Evolutionary conservation across 2,329 filamentous ascomycete species (phyloP).

Genomic region (Aureobasidium sp.): DNA sequence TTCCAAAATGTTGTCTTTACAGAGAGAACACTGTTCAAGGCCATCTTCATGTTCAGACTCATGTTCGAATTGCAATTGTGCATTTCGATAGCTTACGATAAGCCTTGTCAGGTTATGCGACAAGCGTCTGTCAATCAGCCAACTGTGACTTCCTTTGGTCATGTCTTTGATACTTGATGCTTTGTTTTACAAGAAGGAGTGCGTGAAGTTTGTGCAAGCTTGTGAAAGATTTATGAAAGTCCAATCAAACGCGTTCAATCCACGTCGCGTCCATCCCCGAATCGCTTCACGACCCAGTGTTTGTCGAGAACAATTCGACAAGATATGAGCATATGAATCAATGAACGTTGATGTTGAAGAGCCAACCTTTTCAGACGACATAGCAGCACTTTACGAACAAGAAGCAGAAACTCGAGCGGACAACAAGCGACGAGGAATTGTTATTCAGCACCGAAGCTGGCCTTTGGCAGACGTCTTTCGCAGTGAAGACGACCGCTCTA

Average conservation of each 20-base stretch:
- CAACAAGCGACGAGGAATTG: conserved; percentile 36
- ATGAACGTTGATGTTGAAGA: background rate
- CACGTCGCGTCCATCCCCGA: background rate
- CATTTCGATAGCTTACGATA: background rate
- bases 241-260: background rate
- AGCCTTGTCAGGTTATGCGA: too few species aligned
- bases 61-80: background rate
- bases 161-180: too few species aligned
- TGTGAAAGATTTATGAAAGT: background rate
- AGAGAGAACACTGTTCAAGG: too few species aligned
- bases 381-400: conserved; percentile 34
- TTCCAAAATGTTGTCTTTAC: too few species aligned
- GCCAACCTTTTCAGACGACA: conserved; percentile 20
- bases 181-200: too few species aligned
- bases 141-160: too few species aligned
- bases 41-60: too few species aligned
- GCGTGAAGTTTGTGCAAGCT: background rate
- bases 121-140: too few species aligned
- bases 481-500: conserved; percentile 37
- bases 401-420: conserved; percentile 36
- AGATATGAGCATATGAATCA: background rate
- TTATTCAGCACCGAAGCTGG: conserved; percentile 46
- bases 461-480: conserved; percentile 38
- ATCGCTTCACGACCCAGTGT: background rate
- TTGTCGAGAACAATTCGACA: background rate